These are phyloP conservation scores for Toxoplasma gondii DNA, from an alignment of 169 alveolate species.

Conservation along the genomic window DNA sequence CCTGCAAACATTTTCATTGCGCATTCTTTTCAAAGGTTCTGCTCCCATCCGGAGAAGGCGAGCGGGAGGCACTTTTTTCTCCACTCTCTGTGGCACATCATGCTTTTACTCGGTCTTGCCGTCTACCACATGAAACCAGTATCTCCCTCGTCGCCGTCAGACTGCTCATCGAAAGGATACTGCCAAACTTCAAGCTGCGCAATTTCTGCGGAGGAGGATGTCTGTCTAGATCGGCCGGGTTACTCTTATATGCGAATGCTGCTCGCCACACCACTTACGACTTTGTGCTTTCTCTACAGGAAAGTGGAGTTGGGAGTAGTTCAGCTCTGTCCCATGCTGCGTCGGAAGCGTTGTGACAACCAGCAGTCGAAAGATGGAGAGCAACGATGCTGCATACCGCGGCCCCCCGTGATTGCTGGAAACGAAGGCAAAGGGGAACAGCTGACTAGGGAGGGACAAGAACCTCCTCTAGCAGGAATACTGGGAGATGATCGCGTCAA, in stretches of 20 bases:
- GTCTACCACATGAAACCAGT: slow-evolving; percentile 40
- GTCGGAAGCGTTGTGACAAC: background rate
- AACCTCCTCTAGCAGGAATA: background rate
- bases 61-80: slow-evolving; percentile 34
- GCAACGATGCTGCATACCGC: background rate
- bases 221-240: background rate
- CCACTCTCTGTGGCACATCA: slow-evolving; percentile 45
- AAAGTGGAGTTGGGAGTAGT: background rate
- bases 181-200: background rate
- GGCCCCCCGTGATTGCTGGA: too few species aligned
- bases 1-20: background rate
- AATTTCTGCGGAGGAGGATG: background rate
- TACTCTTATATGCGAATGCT: background rate
- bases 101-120: slow-evolving; percentile 20
- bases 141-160: background rate
- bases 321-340: background rate
- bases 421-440: too few species aligned
- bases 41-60: background rate
- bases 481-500: background rate
- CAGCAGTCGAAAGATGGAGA: background rate
- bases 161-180: background rate
- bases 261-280: background rate
- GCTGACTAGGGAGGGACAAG: background rate
- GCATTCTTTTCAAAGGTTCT: slow-evolving; percentile 4
- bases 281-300: background rate